Conservation (phyloP, 164 flowering plant genomes). For the Houttuynia cordata region DNA sequence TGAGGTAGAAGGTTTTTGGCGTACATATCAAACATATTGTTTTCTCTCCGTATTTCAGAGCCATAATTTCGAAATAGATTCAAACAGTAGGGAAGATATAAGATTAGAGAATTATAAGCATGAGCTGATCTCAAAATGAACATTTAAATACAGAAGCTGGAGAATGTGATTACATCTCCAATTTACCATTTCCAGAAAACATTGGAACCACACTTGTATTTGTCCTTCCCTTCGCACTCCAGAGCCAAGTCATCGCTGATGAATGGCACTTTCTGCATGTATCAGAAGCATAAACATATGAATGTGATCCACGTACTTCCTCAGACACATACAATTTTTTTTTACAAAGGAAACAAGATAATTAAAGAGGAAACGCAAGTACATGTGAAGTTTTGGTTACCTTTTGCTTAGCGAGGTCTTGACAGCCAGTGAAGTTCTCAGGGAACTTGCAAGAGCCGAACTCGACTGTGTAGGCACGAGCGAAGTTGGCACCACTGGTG, state of each 20-base stretch:
- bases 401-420: constrained; percentile 98
- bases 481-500: constrained; percentile 93
- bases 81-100: too few relatives aligned
- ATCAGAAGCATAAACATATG: background rate
- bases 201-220: constrained; percentile 93
- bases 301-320: too few relatives aligned
- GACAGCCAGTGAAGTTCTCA: constrained; percentile 98
- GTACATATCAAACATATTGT: too few relatives aligned
- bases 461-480: constrained; percentile 84
- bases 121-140: background rate
- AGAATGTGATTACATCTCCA: background rate
- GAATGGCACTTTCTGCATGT: constrained; percentile 86
- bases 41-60: too few relatives aligned
- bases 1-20: too few relatives aligned
- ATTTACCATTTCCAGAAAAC: constrained; percentile 98
- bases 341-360: too few relatives aligned
- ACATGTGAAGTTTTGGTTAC: constrained; percentile 14
- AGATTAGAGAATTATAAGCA: background rate
- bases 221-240: constrained; percentile 96
- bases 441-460: constrained; percentile 98
- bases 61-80: too few relatives aligned
- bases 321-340: too few relatives aligned
- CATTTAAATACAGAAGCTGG: background rate
- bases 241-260: constrained; percentile 58
- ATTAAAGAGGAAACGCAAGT: too few relatives aligned